These are phyloP conservation scores for Phytopythium kandeliae DNA, from an alignment of 352 stramenopile species.

Conservation along the genomic window DNA sequence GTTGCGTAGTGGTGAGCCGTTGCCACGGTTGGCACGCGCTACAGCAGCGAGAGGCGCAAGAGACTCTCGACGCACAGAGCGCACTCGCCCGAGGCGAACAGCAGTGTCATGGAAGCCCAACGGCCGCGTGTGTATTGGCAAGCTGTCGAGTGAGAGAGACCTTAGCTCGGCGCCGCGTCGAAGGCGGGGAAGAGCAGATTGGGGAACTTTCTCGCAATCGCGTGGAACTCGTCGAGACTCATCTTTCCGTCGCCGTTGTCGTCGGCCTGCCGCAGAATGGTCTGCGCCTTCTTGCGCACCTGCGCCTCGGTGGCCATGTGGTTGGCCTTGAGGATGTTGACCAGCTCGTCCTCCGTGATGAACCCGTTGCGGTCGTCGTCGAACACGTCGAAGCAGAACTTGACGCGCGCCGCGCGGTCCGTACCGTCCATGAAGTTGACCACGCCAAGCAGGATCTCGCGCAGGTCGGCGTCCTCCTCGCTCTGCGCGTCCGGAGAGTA, in stretches of 20 bases:
- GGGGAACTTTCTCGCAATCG: conserved; percentile 87
- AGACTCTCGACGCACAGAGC: no score
- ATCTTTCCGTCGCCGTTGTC: conserved; percentile 73
- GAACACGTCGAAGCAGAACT: conserved; percentile 94
- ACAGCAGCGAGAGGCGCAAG: no score
- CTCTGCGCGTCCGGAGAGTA: conserved; percentile 68
- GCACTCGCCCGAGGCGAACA: no score
- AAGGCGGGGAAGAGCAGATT: conserved; percentile 86
- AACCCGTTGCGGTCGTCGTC: conserved; percentile 92
- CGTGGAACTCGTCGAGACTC: conserved; percentile 81
- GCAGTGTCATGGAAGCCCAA: no score
- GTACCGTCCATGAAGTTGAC: conserved; percentile 85
- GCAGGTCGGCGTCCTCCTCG: conserved; percentile 72
- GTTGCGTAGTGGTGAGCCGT: no score
- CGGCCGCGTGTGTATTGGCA: no score
- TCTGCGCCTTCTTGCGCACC: conserved; percentile 83
- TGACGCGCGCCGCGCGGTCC: conserved; percentile 77
- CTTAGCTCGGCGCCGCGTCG: conserved; percentile 11
- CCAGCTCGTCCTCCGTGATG: conserved; percentile 86
- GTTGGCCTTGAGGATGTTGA: conserved; percentile 89
- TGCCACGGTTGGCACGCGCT: no score
- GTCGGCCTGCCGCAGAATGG: conserved; percentile 79
- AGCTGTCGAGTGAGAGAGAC: no score
- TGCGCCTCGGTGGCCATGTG: conserved; percentile 74
- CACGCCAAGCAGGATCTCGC: conserved; percentile 88